Evolutionary conservation across 495 filamentous ascomycete species (phyloP), one percentile per base, ranked within the genome.

Genomic region (Penicillium turbatum): DNA sequence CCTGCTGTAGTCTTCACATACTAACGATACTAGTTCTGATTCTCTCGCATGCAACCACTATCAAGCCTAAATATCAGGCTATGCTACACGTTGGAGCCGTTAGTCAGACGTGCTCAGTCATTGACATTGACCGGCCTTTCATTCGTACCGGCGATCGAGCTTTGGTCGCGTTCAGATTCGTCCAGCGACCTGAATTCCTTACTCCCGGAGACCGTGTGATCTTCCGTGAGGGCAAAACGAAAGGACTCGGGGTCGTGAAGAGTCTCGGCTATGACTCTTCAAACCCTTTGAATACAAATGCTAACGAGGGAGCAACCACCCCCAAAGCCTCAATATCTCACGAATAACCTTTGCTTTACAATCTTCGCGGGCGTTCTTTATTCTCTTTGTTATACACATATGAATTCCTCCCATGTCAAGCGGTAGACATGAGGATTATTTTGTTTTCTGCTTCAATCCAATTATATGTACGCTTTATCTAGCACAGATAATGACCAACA

Each of bases 51-150:
- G 93, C 93, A 1, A 98, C 93, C n/a, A 98, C 93, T 40, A 98
- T 98, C 70, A 93, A 95, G 67, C 90, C 89, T 6, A 92, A 92
- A 62, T 98, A 98, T 64, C 93, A 98, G 69, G 95, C 93, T 5
- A 98, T 98, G 93, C 80, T 98, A 17, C 93, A 98, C 62, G 93
- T 98, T 16, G 93, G 93, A 7, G 89, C 93, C 1, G 88, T 98
- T 47, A 90, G 86, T 51, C 93, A 98, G 71, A 98, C 93, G 0
- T 97, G 95, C 59, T 85, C 90, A 6, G 97, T 98, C 62, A 96
- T 98, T 59, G 93, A 97, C 61, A 95, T 98, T 53, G 93, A 98
- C 64, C 86, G 92, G n/a, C 86, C 88, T 17, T 95, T 90, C 61
- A 96, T 98, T 60, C 81, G 93, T 11, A 97, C 95, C 0, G 93